A percentile compares a stretch with the other conserved stretches of the same genome.
Evolutionary conservation across 768 basidiomycete species (phyloP).

Genomic region (Hericium rajendrae): DNA sequence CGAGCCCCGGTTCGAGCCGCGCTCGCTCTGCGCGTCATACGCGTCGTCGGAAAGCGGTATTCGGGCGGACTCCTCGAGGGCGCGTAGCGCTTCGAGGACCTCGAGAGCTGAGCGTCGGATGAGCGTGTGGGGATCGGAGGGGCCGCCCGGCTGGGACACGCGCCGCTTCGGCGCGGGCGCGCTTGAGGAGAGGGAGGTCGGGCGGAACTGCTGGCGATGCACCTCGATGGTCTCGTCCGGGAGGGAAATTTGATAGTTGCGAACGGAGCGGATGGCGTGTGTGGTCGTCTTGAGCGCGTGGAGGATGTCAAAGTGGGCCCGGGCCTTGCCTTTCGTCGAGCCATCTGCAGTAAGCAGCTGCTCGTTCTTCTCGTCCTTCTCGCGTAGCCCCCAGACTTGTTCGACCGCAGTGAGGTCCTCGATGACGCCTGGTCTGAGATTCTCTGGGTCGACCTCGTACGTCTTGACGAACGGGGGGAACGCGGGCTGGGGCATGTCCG

Average conservation of each 20-base stretch:
- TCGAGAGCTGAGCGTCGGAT: slow-evolving; percentile 77
- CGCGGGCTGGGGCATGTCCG: slow-evolving; percentile 32
- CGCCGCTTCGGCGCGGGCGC: slow-evolving; percentile 26
- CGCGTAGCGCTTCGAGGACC: slow-evolving; percentile 69
- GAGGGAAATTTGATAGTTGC: slow-evolving; percentile 75
- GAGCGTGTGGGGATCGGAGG: slow-evolving; percentile 51
- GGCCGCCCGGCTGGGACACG: slow-evolving; percentile 23
- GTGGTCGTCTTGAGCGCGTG: slow-evolving; percentile 71
- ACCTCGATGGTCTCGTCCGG: slow-evolving; percentile 60
- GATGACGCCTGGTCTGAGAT: slow-evolving; percentile 66
- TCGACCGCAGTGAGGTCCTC: slow-evolving; percentile 61
- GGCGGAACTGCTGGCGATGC: slow-evolving; percentile 41
- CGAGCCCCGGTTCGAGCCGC: slow-evolving; percentile 19
- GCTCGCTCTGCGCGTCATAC: slow-evolving; percentile 76
- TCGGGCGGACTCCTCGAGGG: slow-evolving; percentile 70
- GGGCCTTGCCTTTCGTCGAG: neutral
- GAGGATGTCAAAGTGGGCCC: slow-evolving; percentile 48
- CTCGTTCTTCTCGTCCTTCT: neutral
- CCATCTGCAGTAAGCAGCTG: slow-evolving; percentile 6
- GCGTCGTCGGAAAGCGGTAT: slow-evolving; percentile 71
- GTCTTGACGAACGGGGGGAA: slow-evolving; percentile 52
- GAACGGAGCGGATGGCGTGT: slow-evolving; percentile 67
- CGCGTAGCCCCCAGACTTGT: slow-evolving; percentile 49
- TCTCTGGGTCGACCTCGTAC: slow-evolving; percentile 67
- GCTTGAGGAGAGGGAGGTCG: slow-evolving; percentile 29